These are phyloP conservation scores for Forsythia suspensa DNA, from an alignment of 257 asterid species.

Conservation along the genomic window DNA sequence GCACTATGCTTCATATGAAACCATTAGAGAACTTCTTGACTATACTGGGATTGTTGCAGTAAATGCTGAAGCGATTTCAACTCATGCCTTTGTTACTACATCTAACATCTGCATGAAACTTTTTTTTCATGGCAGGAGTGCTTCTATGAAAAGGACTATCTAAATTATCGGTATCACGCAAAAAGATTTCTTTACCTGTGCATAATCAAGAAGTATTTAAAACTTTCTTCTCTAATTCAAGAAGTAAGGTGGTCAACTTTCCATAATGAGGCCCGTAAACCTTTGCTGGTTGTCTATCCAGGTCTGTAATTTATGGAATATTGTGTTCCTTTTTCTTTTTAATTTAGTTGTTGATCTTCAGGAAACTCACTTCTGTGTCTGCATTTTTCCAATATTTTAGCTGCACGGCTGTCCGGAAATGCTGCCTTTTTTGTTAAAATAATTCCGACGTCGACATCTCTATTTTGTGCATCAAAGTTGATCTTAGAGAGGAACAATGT, in stretches of 20 bases:
- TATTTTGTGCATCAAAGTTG: constrained; percentile 73
- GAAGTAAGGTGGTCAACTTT: constrained; percentile 74
- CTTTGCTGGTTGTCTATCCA: constrained; percentile 75
- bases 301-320: constrained; percentile 38
- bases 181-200: constrained; percentile 91
- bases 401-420: constrained; percentile 44
- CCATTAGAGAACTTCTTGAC: neutral
- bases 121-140: constrained; percentile 64
- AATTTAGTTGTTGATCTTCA: constrained; percentile 8
- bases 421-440: constrained; percentile 62
- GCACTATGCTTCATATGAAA: neutral
- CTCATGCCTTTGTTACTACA: constrained; percentile 10
- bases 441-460: constrained; percentile 78
- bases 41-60: neutral
- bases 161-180: constrained; percentile 91
- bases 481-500: constrained; percentile 69
- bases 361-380: constrained; percentile 13
- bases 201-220: constrained; percentile 68
- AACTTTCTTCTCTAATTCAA: constrained; percentile 41
- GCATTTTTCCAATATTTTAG: constrained; percentile 38
- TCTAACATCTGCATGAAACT: neutral
- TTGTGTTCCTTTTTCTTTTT: neutral
- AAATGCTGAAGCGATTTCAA: constrained; percentile 7
- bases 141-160: constrained; percentile 90
- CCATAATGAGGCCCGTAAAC: constrained; percentile 95